Evolutionary conservation across 1,139 yeast species (phyloP).

Genomic region (Zygoascus hellenicus): DNA sequence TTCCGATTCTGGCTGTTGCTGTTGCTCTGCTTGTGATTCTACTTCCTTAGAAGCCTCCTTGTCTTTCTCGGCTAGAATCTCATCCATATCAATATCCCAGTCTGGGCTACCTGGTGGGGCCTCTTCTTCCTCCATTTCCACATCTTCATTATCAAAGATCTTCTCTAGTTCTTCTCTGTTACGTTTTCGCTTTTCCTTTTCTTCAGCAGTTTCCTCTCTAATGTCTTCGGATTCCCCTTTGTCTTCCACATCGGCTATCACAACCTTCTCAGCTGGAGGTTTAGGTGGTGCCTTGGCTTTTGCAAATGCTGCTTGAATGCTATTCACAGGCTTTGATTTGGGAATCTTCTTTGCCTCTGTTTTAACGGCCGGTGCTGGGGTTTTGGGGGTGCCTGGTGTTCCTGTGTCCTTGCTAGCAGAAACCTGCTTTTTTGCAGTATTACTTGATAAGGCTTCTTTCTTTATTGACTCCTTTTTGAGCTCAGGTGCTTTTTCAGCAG

Average conservation of each 20-base stretch:
- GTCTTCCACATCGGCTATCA: background rate
- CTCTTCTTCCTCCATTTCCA: slow-evolving; percentile 7
- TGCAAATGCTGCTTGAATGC: slow-evolving; percentile 14
- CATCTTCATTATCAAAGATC: slow-evolving; percentile 19
- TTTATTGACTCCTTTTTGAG: background rate
- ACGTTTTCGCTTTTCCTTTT: slow-evolving; percentile 13
- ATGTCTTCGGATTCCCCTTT: slow-evolving; percentile 9
- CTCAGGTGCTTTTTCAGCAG: background rate
- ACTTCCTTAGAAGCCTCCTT: background rate
- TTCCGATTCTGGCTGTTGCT: slow-evolving; percentile 1
- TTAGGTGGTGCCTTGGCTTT: slow-evolving; percentile 18
- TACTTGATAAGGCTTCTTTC: background rate
- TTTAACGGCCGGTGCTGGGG: background rate
- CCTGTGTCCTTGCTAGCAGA: background rate
- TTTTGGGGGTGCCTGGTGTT: background rate
- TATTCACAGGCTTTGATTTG: slow-evolving; percentile 6
- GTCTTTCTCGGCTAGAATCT: background rate
- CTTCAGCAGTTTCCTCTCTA: slow-evolving; percentile 14
- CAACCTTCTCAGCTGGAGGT: background rate
- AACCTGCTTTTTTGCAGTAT: background rate
- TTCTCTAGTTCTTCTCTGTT: slow-evolving; percentile 15
- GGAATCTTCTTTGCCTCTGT: slow-evolving; percentile 9
- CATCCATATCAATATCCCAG: slow-evolving; percentile 11
- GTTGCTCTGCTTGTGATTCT: background rate
- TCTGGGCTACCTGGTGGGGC: slow-evolving; percentile 8